Evolutionary conservation across 257 asterid species (phyloP), one percentile per base, ranked within the genome.

Genomic region (Jasminum sambac): DNA sequence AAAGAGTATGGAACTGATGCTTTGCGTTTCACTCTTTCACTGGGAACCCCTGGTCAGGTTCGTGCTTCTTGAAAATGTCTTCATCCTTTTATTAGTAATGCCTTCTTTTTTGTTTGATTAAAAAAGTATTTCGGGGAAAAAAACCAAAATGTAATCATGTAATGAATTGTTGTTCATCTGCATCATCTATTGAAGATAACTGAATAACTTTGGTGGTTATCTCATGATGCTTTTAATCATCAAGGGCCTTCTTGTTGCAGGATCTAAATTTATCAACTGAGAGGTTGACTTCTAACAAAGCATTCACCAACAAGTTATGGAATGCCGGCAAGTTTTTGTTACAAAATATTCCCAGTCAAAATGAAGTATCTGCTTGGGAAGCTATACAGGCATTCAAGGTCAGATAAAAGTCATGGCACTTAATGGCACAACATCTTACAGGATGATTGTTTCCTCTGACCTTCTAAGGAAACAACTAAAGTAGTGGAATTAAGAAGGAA

Each of bases 21-120:
- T 82, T 78, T 94, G 71, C 89, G 97, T 60, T 94, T 90, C 84
- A 88, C 97, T 64, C 96, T 94, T 71, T 87, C 97, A 80, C 83
- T 94, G 59, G 99, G 99, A 81, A 91, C 97, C 57, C 88, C 96
- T 81, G 97, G 97, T 63, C 99, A 94, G 99, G 99, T 94, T 70
- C 69, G 91, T 78, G 52, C 19, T 34, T 58, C 70, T 64, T 61
- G 44, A 63, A 13, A 37, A 23, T 34, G 37, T 63, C 43, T 44
- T 25, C 23, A 14, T 52, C 37, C 59, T 63, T 41, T 42, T 72
- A 39, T 41, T 13, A 17, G 41, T 55, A 30, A 36, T 24, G 4
- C 41, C 3, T 12, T 6, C 19, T 8, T 11, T 6, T 36, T 55
- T 5, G 6, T 16, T 40, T 17, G 25, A 60, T 43, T 43, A 30